Conservation (phyloP, 2,329 filamentous ascomycete species). For the Aspergillus sp. region DNA sequence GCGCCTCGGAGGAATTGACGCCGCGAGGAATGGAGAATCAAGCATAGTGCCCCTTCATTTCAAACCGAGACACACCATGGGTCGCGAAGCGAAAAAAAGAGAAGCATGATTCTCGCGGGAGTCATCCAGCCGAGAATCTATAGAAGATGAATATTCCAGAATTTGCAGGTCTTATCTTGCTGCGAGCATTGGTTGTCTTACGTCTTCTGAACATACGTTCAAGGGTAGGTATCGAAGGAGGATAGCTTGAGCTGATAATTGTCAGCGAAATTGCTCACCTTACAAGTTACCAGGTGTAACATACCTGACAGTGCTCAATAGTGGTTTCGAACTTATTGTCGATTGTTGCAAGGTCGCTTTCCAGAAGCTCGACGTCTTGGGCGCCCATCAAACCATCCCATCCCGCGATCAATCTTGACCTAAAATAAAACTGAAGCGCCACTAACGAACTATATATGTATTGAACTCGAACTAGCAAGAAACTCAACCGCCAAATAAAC, state of each 20-base stretch:
- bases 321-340: background rate
- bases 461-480: background rate
- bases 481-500: slow-evolving; percentile 62
- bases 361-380: background rate
- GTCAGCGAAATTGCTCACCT: background rate
- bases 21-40: background rate
- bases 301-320: background rate
- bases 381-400: background rate
- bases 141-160: no score
- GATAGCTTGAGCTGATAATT: background rate
- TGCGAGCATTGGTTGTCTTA: background rate
- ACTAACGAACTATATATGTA: background rate
- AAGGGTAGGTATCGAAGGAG: background rate
- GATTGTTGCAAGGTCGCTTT: background rate
- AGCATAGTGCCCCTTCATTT: background rate
- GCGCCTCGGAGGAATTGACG: background rate
- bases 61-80: background rate
- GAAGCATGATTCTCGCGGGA: no score
- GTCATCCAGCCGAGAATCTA: no score
- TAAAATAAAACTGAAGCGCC: background rate
- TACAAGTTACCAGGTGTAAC: background rate
- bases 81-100: no score
- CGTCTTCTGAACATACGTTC: background rate
- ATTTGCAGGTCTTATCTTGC: background rate
- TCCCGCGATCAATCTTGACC: background rate